Base-by-base conservation (phyloP, 306 rosid genomes). In the Vigna radiata region DNA sequence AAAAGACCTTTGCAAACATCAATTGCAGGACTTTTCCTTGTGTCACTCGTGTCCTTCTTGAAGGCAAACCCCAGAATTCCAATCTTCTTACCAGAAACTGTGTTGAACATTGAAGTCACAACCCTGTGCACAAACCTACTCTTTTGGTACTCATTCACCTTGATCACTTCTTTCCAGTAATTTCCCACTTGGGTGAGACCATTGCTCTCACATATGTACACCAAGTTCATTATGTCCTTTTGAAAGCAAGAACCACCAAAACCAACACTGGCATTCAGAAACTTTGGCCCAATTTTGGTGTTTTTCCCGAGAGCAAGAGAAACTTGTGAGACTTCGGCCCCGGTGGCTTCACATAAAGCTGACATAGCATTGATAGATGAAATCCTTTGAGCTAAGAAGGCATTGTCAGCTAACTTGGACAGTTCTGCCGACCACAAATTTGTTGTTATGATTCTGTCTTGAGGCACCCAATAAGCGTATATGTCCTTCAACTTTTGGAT, bases 221-320 rank as follows among this genome's bases (percentile, higher is more conserved):
- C 87, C 91, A 92, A 46, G 80, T 92, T 92, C 75, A 90, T 93
- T 60, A 92, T 88, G 81, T 90, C 96, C 73, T 92, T 92, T 64
- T 92, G 97, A 63, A 92, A 92, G 71, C 97, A 92, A 44, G 97
- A 90, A 19, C 97, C 97, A 13, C 97, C 97, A 85, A 92, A 92
- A n/a, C 97, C 97, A 59, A 92, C 96, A 78, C 97, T 92, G 3
- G 96, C 90, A 80, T 85, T 90, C 0, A 91, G 89, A 55, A 83
- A 92, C 75, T 78, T 90, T 0, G 93, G 68, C 53, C 97, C 97
- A 53, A 92, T 81, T 83, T 91, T 90, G 17, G 87, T 81, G 88
- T 92, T 93, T 67, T 74, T 88, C 44, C 97, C 89, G 3, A 92
- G 82, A 11, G 90, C 96, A 82, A 77, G 82, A 44, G 97, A 86